A percentile compares a stretch with the other conserved stretches of the same genome.
Evolutionary conservation across 2,329 filamentous ascomycete species (phyloP).

Genomic region (Ophiostoma tasmaniense): DNA sequence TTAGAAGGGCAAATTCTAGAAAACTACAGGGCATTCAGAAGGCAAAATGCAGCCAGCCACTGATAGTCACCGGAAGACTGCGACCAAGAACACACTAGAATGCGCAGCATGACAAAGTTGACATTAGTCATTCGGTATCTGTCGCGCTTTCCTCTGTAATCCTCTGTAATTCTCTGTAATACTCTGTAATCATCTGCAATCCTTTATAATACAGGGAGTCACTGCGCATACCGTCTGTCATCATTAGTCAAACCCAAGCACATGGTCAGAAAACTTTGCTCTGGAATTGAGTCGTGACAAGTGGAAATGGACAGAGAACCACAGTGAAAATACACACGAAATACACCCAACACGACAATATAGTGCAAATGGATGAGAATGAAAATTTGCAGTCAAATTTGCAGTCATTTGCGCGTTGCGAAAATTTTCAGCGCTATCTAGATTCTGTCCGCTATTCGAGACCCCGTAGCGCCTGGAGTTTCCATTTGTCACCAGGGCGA

Average conservation of each 20-base stretch:
- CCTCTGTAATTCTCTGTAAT: too few species aligned
- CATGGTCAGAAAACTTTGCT: background rate
- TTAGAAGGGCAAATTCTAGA: background rate
- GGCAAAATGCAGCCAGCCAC: background rate
- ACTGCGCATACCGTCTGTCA: background rate
- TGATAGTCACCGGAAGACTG: background rate
- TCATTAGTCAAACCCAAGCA: background rate
- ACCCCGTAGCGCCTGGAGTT: background rate
- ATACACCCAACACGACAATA: too few species aligned
- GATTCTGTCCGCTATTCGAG: background rate
- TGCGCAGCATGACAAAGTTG: background rate
- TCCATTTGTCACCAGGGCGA: slow-evolving; percentile 2
- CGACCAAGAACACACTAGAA: background rate
- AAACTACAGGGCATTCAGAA: background rate
- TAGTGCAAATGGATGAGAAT: background rate
- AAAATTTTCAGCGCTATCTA: slow-evolving; percentile 3
- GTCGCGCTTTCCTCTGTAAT: too few species aligned
- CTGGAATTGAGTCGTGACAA: background rate
- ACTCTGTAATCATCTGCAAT: too few species aligned
- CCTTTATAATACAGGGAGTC: too few species aligned
- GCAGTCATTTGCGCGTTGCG: background rate
- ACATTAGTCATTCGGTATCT: background rate
- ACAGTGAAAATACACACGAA: background rate
- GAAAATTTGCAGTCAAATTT: background rate
- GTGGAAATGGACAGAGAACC: too few species aligned